Percentiles rank a stretch among this genome's conserved stretches.
These are phyloP conservation scores for Pseudoturritis turrita DNA, from an alignment of 345 rosid genomes.

Conservation along the genomic window DNA sequence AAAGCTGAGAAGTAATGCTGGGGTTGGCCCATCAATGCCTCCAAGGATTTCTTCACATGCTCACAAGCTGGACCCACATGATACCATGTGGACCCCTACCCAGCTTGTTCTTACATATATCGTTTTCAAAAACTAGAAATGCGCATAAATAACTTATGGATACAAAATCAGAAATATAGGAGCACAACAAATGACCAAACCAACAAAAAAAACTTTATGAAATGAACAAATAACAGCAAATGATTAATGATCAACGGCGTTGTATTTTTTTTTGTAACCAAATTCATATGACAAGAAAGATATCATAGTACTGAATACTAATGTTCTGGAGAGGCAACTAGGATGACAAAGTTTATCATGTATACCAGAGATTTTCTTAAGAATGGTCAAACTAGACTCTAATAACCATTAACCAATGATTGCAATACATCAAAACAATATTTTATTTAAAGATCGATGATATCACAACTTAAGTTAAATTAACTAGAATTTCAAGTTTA, in stretches of 20 bases:
- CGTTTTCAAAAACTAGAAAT: not conserved
- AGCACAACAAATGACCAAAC: not conserved
- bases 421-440: too few species aligned
- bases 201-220: not conserved
- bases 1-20: slow-evolving; percentile 28
- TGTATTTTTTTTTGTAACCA: not conserved
- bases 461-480: not conserved
- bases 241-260: not conserved
- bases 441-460: not conserved
- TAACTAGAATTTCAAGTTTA: not conserved
- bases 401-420: too few species aligned
- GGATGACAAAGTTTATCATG: not conserved
- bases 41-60: slow-evolving; percentile 40
- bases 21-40: slow-evolving; percentile 34
- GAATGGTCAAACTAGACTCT: not conserved
- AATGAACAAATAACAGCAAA: not conserved
- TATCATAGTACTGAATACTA: not conserved
- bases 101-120: not conserved
- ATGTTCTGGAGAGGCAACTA: not conserved
- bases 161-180: not conserved
- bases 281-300: not conserved
- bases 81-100: slow-evolving; percentile 16
- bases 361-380: not conserved
- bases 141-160: not conserved
- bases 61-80: slow-evolving; percentile 35